Conservation (phyloP, 345 rosid species). For the Psidium guajava region DNA sequence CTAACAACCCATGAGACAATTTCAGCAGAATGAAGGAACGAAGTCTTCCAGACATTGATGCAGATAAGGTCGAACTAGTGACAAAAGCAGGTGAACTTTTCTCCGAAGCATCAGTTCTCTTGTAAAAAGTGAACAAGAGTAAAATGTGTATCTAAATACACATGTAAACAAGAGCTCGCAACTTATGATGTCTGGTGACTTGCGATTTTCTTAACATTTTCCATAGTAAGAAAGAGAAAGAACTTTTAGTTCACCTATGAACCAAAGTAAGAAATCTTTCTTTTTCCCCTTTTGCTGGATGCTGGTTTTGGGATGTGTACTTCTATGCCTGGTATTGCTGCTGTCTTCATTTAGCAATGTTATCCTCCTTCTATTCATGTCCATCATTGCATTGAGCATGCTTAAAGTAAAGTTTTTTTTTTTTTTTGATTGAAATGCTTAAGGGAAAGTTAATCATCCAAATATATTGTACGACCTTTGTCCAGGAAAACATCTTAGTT, state of each 20-base stretch:
- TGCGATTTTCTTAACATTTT: neutral
- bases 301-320: neutral
- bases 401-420: too few relatives aligned
- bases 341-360: neutral
- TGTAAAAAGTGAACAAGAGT: neutral
- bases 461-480: too few relatives aligned
- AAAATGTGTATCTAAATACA: neutral
- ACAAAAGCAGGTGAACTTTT: slow-evolving; percentile 31
- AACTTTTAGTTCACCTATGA: neutral
- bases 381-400: neutral
- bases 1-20: neutral
- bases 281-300: neutral
- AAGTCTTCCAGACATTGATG: neutral
- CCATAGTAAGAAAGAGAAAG: neutral
- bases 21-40: neutral
- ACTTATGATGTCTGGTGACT: neutral
- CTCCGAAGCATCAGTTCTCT: neutral
- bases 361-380: neutral
- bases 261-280: neutral
- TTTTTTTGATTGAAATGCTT: too few relatives aligned
- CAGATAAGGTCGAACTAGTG: slow-evolving; percentile 11
- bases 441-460: too few relatives aligned
- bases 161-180: neutral
- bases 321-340: neutral
- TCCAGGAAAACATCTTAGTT: too few relatives aligned